These are phyloP conservation scores for Crithidia expoeki DNA, from an alignment of 208 protist species.

Conservation along the genomic window DNA sequence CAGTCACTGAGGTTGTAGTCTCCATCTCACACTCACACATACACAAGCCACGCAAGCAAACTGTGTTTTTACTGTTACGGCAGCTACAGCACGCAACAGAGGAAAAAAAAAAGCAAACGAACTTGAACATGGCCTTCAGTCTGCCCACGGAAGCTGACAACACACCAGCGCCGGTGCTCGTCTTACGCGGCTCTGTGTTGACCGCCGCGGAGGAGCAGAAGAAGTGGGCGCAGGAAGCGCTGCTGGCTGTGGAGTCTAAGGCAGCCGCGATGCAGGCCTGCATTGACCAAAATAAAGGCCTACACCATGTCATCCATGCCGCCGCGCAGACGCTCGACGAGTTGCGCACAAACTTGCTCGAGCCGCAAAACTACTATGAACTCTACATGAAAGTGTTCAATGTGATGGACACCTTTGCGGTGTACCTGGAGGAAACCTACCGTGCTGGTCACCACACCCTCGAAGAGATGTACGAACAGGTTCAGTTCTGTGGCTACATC, in stretches of 20 bases:
- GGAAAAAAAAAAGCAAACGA: constrained; percentile 10
- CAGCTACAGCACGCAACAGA: too few species aligned
- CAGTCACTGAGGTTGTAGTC: too few species aligned
- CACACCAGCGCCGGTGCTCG: constrained; percentile 34
- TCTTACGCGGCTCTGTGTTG: constrained; percentile 63
- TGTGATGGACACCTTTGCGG: constrained; percentile 88
- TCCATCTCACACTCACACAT: too few species aligned
- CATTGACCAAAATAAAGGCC: constrained; percentile 60
- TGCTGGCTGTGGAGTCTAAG: constrained; percentile 73
- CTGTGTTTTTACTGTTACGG: too few species aligned
- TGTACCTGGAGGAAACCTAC: constrained; percentile 89
- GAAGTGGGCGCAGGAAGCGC: constrained; percentile 87
- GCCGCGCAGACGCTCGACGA: constrained; percentile 94
- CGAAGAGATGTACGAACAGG: constrained; percentile 96
- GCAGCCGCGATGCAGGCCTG: constrained; percentile 75
- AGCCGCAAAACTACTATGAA: constrained; percentile 98
- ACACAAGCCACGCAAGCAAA: too few species aligned
- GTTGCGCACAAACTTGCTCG: constrained; percentile 93
- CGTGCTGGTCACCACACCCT: constrained; percentile 35
- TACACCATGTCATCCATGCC: constrained; percentile 45
- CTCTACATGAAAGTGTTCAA: constrained; percentile 96
- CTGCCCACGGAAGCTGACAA: constrained; percentile 12
- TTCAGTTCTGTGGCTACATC: constrained; percentile 98
- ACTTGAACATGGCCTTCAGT: constrained; percentile 22
- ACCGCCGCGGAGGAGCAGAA: constrained; percentile 91